Base-by-base conservation (phyloP, 2,329 filamentous ascomycete species). In the Diaporthe destruens region DNA sequence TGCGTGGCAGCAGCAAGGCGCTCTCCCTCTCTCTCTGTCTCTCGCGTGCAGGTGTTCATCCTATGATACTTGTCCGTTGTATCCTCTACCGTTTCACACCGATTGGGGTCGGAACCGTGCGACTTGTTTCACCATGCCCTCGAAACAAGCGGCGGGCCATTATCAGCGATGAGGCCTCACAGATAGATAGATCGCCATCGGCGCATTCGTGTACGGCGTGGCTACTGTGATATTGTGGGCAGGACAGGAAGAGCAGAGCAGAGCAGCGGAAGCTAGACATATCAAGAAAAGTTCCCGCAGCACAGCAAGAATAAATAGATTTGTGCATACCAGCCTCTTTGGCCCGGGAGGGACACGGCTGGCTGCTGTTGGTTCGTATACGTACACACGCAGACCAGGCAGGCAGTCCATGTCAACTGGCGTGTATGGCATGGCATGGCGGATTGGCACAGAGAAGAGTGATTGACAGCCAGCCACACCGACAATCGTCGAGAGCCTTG, bases 281-380 rank as follows among this genome's bases (percentile, higher is more conserved):
- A 71, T 72, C 51, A 51, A 69, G 71, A 55, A 71, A 72, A 72
- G 71, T 59, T 71, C 39, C 66, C 67, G 56, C 71, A 20, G n/a
- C 3, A 39, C 44, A 39, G 34, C 20, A 25, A 16, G 5, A 36
- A n/a, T 9, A 51, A 6, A 23, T 66, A 66, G 32, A 36, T 53
- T 39, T 66, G 61, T 47, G 25, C 25, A 25, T 34, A 25, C 61
- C 61, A 66, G 47, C 61, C 61, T 66, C 61, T 53, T 65, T 53
- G 44, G 25, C 39, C 20, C 61, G 20, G 47, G 47, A 18, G 20
- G 32, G 29, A 23, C 11, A 39, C 47, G 61, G 47, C 61, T 66
- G 47, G 61, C 12, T 66, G 61, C 47, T 53, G 47, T 66, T 51
- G 61, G 47, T 20, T 53, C 61, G 47, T 66, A 39, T 53, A 66